Evolutionary conservation across 148 eudicot species (phyloP).

Genomic region (Bassia scoparia): DNA sequence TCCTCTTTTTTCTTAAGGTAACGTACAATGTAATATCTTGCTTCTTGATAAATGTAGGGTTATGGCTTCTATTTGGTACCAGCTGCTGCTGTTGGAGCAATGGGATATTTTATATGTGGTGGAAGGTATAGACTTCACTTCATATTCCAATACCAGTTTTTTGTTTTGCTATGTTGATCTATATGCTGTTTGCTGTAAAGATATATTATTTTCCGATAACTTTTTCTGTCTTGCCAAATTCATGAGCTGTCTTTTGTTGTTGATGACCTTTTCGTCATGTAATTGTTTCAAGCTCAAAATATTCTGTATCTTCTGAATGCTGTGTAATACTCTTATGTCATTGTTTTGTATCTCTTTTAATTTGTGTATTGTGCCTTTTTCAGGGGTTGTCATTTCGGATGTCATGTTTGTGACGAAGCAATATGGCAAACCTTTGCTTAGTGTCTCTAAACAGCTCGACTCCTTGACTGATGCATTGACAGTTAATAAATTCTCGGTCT

Average conservation of each 20-base stretch:
- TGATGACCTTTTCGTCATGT: no score
- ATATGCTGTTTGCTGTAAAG: neutral
- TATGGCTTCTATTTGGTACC: constrained; percentile 75
- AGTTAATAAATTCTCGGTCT: constrained; percentile 46
- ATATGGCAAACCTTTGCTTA: constrained; percentile 91
- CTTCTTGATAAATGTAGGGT: constrained; percentile 41
- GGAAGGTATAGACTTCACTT: constrained; percentile 62
- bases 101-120: constrained; percentile 98
- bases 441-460: constrained; percentile 83
- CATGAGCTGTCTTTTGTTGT: neutral
- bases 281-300: neutral
- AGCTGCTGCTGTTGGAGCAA: constrained; percentile 88
- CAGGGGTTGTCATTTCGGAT: constrained; percentile 94
- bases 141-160: constrained; percentile 8
- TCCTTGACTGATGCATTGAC: constrained; percentile 70
- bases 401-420: constrained; percentile 90
- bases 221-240: neutral
- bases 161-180: constrained; percentile 5
- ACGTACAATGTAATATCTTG: neutral
- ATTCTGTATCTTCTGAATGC: neutral
- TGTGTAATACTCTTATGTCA: constrained; percentile 7
- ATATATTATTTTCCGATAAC: neutral
- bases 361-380: constrained; percentile 12
- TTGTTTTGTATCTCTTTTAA: neutral
- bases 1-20: neutral